These are phyloP conservation scores for Umbelopsis sp. DNA, from an alignment of 192 early-diverging fungal species.

Conservation along the genomic window DNA sequence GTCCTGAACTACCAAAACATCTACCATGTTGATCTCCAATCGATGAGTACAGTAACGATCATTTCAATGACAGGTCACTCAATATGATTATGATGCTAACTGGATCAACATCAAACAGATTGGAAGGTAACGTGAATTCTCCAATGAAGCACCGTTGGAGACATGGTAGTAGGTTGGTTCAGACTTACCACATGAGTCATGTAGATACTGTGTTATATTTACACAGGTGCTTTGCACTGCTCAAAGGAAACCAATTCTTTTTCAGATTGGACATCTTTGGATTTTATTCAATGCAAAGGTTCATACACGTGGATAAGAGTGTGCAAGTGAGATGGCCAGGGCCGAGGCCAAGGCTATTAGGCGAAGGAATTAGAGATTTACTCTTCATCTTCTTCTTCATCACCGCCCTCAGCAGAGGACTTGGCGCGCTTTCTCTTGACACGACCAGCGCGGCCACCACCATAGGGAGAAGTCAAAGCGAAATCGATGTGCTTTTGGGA, in stretches of 20 bases:
- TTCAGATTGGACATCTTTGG: constrained; percentile 17
- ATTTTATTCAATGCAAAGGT: constrained; percentile 19
- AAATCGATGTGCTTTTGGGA: constrained; percentile 64
- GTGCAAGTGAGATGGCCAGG: not conserved
- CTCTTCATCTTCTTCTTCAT: constrained; percentile 57
- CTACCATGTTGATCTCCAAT: too few species aligned
- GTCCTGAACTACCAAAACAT: not conserved
- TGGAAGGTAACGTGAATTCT: not conserved
- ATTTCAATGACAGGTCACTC: not conserved
- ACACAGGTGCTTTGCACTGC: constrained; percentile 18
- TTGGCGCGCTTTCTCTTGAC: constrained; percentile 91
- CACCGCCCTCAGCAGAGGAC: constrained; percentile 61
- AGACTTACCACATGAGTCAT: constrained; percentile 17
- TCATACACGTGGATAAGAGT: constrained; percentile 1
- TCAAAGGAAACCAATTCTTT: constrained; percentile 19
- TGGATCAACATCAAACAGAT: not conserved
- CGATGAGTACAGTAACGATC: too few species aligned
- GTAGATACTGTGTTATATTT: constrained; percentile 12
- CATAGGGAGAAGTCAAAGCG: constrained; percentile 79
- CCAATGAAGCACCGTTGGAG: not conserved
- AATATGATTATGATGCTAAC: not conserved
- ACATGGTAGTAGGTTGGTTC: not conserved
- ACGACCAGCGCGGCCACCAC: constrained; percentile 97
- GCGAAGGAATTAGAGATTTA: not conserved
- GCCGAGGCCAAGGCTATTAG: not conserved